phyloP scores from a whole-genome alignment of 2,329 filamentous ascomycete species.

The Paecilomyces fulvus region DNA sequence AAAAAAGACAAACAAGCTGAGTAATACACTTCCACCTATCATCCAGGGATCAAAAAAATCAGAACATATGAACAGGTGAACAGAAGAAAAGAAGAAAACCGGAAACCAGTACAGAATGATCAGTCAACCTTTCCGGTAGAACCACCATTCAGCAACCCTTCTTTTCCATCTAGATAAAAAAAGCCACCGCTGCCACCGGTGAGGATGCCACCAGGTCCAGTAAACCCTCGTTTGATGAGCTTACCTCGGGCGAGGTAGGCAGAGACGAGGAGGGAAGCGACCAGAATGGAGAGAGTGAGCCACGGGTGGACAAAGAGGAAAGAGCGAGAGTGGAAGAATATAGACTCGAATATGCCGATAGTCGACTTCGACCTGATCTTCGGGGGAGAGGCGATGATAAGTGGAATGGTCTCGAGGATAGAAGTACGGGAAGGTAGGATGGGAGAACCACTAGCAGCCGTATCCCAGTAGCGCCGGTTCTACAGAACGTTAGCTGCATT shows the following conservation, averaged over 20 bases:
- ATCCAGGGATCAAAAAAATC: slow-evolving; percentile 1
- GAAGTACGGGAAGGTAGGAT: slow-evolving; percentile 85
- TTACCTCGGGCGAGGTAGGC: slow-evolving; percentile 26
- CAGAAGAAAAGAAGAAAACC: not conserved
- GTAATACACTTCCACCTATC: slow-evolving; percentile 1
- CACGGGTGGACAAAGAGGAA: slow-evolving; percentile 38
- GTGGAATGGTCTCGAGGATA: slow-evolving; percentile 70
- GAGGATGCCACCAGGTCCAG: slow-evolving; percentile 25
- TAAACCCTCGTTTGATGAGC: slow-evolving; percentile 17
- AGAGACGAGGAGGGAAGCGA: slow-evolving; percentile 24
- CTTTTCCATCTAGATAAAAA: slow-evolving; percentile 42
- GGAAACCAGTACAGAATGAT: slow-evolving; percentile 9
- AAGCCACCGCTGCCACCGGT: slow-evolving; percentile 33
- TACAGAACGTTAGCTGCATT: slow-evolving; percentile 38
- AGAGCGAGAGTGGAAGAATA: slow-evolving; percentile 38
- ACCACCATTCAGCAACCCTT: slow-evolving; percentile 36
- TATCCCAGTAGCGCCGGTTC: slow-evolving; percentile 94
- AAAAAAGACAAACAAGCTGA: not conserved
- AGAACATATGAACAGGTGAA: slow-evolving; percentile 1
- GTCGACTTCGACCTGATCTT: slow-evolving; percentile 43
- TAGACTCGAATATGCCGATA: slow-evolving; percentile 37
- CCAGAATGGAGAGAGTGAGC: slow-evolving; percentile 32
- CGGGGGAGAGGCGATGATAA: slow-evolving; percentile 41
- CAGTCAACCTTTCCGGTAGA: slow-evolving; percentile 41
- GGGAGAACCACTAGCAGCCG: slow-evolving; percentile 75